These are phyloP conservation scores for Rubia peregrina DNA, from an alignment of 305 asterid genomes.

Conservation along the genomic window DNA sequence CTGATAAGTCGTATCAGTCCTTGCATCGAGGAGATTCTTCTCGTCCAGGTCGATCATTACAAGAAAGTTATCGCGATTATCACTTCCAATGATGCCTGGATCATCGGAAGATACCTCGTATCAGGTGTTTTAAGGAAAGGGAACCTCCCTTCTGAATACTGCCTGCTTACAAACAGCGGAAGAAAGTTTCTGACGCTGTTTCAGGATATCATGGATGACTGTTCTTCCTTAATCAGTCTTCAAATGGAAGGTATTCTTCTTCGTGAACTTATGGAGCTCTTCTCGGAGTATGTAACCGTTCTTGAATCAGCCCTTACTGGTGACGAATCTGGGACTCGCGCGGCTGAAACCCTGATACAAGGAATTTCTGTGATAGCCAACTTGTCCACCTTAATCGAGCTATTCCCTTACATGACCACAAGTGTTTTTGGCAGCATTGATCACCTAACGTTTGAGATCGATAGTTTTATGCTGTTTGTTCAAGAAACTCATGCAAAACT, in stretches of 20 bases:
- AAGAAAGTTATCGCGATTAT: conserved; percentile 49
- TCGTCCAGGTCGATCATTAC: conserved; percentile 44
- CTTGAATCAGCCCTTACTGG: conserved; percentile 44
- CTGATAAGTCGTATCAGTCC: conserved; percentile 42
- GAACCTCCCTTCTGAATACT: conserved; percentile 29
- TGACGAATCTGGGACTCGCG: conserved; percentile 28
- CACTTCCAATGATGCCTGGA: conserved; percentile 58
- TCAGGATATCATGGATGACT: conserved; percentile 48
- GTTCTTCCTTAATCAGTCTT: conserved; percentile 40
- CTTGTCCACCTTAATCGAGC: conserved; percentile 39
- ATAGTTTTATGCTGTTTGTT: conserved; percentile 25
- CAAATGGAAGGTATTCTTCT: conserved; percentile 59
- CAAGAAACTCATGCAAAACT: conserved; percentile 35
- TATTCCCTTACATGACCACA: conserved; percentile 34
- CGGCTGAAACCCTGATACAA: conserved; percentile 36
- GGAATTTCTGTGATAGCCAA: conserved; percentile 53
- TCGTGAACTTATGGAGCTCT: conserved; percentile 46
- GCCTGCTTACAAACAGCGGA: conserved; percentile 63
- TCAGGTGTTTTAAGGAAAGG: conserved; percentile 46
- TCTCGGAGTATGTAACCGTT: conserved; percentile 32
- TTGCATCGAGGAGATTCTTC: conserved; percentile 37
- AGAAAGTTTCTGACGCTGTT: conserved; percentile 45
- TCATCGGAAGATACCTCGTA: conserved; percentile 43
- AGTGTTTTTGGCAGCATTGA: conserved; percentile 32
- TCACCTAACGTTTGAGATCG: conserved; percentile 44